Evolutionary conservation across 805 yeast genomes (phyloP).

Genomic region (Candida rishiriensis): DNA sequence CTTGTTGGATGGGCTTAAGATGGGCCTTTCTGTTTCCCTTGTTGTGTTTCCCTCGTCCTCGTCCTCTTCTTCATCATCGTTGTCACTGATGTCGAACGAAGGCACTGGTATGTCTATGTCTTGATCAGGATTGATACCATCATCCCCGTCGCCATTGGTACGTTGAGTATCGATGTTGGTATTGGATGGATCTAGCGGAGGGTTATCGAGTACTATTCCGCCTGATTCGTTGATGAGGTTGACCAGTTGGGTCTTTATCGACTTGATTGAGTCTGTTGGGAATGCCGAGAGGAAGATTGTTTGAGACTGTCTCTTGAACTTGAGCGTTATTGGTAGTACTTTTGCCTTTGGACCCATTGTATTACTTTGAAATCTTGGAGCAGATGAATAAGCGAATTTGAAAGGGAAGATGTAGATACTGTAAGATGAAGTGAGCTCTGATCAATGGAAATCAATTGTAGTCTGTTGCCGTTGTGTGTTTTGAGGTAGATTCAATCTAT

Average conservation of each 20-base stretch:
- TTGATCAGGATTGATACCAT: too few species aligned
- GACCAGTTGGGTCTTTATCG: slow-evolving; percentile 29
- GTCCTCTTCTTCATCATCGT: slow-evolving; percentile 21
- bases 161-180: too few species aligned
- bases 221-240: slow-evolving; percentile 43
- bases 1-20: too few species aligned
- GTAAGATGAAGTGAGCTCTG: too few species aligned
- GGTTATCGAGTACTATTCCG: slow-evolving; percentile 34
- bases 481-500: too few species aligned
- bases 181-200: slow-evolving; percentile 26
- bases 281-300: slow-evolving; percentile 30
- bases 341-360: slow-evolving; percentile 26
- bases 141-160: too few species aligned
- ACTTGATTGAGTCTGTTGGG: slow-evolving; percentile 19
- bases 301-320: slow-evolving; percentile 33
- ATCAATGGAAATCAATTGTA: too few species aligned
- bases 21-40: slow-evolving; percentile 14
- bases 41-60: slow-evolving; percentile 12
- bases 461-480: too few species aligned
- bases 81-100: slow-evolving; percentile 26
- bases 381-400: too few species aligned
- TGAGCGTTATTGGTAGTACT: slow-evolving; percentile 19
- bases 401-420: too few species aligned
- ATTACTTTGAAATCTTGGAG: too few species aligned
- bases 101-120: slow-evolving; percentile 37